Evolutionary conservation across 2,329 filamentous ascomycete genomes (phyloP).

Genomic region (Juglanconis oblonga): DNA sequence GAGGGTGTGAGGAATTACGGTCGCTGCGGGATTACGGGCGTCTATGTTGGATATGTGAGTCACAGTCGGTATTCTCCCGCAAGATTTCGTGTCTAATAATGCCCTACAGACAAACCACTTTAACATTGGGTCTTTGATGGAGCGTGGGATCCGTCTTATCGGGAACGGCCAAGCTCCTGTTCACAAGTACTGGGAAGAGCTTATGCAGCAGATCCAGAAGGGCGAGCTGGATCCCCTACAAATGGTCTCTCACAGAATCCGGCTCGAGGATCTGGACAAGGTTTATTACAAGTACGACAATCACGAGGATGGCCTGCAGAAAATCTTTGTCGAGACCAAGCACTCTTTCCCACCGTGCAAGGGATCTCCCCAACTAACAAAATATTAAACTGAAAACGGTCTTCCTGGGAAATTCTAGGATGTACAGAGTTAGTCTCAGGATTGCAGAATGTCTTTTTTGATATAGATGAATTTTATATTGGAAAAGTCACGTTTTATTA

Average conservation of each 20-base stretch:
- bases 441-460: no score
- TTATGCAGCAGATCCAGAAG: slow-evolving; percentile 65
- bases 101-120: slow-evolving; percentile 67
- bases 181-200: slow-evolving; percentile 77
- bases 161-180: slow-evolving; percentile 68
- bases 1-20: slow-evolving; percentile 70
- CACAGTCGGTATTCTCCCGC: background rate
- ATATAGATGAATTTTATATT: no score
- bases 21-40: slow-evolving; percentile 73
- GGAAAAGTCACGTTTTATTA: no score
- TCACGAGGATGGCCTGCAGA: slow-evolving; percentile 71
- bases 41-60: slow-evolving; percentile 58
- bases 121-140: slow-evolving; percentile 81
- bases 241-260: slow-evolving; percentile 78
- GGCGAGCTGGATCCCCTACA: slow-evolving; percentile 71
- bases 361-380: slow-evolving; percentile 43
- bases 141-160: slow-evolving; percentile 78
- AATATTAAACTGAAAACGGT: slow-evolving; percentile 24
- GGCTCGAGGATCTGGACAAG: slow-evolving; percentile 68
- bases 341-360: slow-evolving; percentile 47
- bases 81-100: background rate
- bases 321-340: slow-evolving; percentile 67
- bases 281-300: slow-evolving; percentile 63
- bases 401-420: background rate
- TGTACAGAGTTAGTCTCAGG: no score